Evolutionary conservation across 1,139 yeast genomes (phyloP).

Genomic region (Saccharomycopsis crataegensis): DNA sequence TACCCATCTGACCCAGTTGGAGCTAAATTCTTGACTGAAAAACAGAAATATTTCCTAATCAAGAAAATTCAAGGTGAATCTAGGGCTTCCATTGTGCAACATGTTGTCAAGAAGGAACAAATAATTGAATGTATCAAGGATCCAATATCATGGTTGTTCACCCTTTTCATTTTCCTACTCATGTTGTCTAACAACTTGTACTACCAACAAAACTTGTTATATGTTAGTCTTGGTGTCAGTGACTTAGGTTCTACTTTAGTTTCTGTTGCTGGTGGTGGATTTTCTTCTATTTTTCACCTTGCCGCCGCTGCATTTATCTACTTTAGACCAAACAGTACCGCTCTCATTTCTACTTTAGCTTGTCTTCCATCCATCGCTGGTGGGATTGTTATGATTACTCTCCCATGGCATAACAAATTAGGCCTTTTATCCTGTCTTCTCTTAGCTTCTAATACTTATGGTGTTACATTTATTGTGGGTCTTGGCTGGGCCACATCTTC

Average conservation of each 20-base stretch:
- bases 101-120: constrained; percentile 31
- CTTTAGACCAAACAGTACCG: constrained; percentile 22
- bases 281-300: constrained; percentile 21
- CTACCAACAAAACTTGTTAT: constrained; percentile 36
- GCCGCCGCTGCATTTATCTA: constrained; percentile 7
- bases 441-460: constrained; percentile 29
- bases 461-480: constrained; percentile 28
- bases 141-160: constrained; percentile 35
- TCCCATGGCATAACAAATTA: constrained; percentile 36
- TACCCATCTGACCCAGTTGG: constrained; percentile 35
- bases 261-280: constrained; percentile 33
- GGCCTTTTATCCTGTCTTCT: constrained; percentile 38
- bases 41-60: constrained; percentile 33
- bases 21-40: constrained; percentile 28
- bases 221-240: constrained; percentile 31
- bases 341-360: constrained; percentile 21
- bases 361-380: constrained; percentile 38
- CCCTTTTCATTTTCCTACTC: constrained; percentile 29
- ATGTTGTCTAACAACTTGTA: constrained; percentile 37
- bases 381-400: constrained; percentile 37
- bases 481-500: constrained; percentile 34
- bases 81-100: constrained; percentile 34
- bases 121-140: constrained; percentile 33
- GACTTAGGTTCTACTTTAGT: constrained; percentile 26
- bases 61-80: constrained; percentile 30